phyloP scores from a whole-genome alignment of 192 early-diverging fungal genomes.

The Mortierella alpina region DNA sequence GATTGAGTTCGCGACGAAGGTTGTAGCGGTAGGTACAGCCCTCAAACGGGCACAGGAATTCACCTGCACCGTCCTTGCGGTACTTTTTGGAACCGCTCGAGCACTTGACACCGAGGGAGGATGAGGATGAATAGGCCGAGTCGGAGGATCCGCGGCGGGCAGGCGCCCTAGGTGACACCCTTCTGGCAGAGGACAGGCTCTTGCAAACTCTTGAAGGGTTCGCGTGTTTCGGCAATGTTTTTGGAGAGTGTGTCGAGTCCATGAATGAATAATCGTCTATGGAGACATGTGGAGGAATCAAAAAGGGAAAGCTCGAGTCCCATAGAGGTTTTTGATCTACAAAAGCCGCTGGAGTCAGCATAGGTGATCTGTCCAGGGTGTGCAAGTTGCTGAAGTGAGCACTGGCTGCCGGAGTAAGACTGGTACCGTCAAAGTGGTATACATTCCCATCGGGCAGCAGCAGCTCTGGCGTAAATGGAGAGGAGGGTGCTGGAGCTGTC shows the following conservation, averaged over 20 bases:
- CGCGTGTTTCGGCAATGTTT: neutral
- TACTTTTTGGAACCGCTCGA: conserved; percentile 2
- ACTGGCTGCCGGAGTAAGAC: neutral
- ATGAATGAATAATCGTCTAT: too few species aligned
- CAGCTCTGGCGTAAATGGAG: neutral
- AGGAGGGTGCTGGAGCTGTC: neutral
- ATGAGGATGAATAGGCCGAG: conserved; percentile 1
- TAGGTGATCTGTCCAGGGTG: neutral
- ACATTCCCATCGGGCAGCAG: conserved; percentile 28
- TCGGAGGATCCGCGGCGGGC: conserved; percentile 1
- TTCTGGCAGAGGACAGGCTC: neutral
- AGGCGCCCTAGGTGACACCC: neutral
- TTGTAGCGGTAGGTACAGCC: conserved; percentile 39
- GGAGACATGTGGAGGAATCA: too few species aligned
- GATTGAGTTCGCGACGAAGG: conserved; percentile 39
- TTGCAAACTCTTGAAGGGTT: neutral
- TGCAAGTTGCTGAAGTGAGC: conserved; percentile 4
- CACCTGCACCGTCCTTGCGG: conserved; percentile 25
- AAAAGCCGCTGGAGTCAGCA: neutral
- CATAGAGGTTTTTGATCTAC: too few species aligned
- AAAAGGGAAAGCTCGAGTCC: too few species aligned
- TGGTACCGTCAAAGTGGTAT: conserved; percentile 23
- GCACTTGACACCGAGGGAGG: conserved; percentile 1
- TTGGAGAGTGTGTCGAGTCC: too few species aligned
- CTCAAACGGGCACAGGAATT: conserved; percentile 27